Evolutionary conservation across 495 filamentous ascomycete species (phyloP), one percentile per base, ranked within the genome.

Genomic region (Hamigera avellanea): DNA sequence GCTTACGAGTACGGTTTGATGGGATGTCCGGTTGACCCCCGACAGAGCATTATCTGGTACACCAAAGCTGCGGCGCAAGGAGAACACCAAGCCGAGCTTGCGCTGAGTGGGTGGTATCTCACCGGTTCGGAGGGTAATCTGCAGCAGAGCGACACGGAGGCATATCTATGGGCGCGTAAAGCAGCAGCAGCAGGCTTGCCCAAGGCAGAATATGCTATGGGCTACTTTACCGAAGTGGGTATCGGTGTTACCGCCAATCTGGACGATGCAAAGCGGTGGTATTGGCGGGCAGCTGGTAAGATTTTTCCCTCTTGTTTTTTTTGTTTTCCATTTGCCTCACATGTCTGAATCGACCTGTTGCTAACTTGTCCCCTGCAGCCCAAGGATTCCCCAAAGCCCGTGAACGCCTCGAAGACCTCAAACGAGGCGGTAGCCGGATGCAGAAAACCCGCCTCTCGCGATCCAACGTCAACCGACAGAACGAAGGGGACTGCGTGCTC

Each of bases 151-250:
- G 91, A 98, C 44, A 93, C 84, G 2, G 91, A 98, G 53, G 91
- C 91, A 1, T 98, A 95, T 49, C 74, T 98, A 1, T 98, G 91
- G 91, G 91, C 91, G 6, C 68, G 91, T 2, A 95, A 95, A 56
- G 88, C 91, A 8, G 89, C 91, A 1, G 70, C 75, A 31, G 78
- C 82, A 8, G 85, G 87, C 6, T 60, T 95, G 23, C 73, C 80
- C 3, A 96, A 96, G 67, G 91, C 89, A 0, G 82, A 95, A 58
- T 95, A 94, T 66, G 91, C 91, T 0, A 88, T 98, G 85, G 91
- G 91, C 2, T 95, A 95, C 55, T 96, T 91, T 46, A 93, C 86
- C 0, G 91, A 98, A 57, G 81, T 86, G 19, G 91, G 91, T 0
- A 95, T 98, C 44, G 91, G 91, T n/a, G 75, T 81, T 34, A 67